A percentile compares a stretch with the other conserved stretches of the same genome.
phyloP scores from a whole-genome alignment of 208 protist species.

The Leishmania arabica region DNA sequence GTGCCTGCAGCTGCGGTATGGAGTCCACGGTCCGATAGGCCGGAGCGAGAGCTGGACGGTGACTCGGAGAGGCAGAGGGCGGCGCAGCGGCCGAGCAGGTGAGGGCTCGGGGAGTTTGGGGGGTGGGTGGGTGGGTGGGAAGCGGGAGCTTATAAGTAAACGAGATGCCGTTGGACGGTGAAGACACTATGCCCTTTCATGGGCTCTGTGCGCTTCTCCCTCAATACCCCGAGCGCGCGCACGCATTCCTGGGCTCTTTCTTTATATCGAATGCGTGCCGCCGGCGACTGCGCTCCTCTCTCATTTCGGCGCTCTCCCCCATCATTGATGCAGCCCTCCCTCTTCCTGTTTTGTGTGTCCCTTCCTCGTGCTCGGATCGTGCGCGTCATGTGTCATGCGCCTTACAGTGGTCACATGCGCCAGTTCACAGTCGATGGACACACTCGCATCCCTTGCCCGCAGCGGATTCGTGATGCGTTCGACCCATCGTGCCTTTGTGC shows the following conservation, averaged over 20 bases:
- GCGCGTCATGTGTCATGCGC: background rate
- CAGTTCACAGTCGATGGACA: background rate
- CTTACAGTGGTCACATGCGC: background rate
- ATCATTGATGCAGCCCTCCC: background rate
- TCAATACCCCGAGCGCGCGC: background rate
- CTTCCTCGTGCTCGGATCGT: background rate
- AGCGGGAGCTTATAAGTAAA: background rate
- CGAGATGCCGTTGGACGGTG: background rate
- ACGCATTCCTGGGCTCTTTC: constrained; percentile 29
- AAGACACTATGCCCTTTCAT: background rate
- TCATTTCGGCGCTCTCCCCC: background rate
- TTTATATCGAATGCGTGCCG: constrained; percentile 19
- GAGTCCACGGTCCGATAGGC: background rate
- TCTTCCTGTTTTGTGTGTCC: background rate
- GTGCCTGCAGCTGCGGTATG: background rate
- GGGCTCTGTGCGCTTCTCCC: background rate
- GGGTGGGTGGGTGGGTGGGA: background rate
- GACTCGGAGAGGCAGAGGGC: background rate
- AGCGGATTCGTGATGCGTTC: background rate
- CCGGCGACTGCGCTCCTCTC: background rate
- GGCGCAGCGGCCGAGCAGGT: background rate
- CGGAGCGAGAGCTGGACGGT: background rate
- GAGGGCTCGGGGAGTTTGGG: background rate
- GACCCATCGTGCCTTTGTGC: background rate
- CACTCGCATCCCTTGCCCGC: background rate